These are phyloP conservation scores for Blastobotrys americana DNA, from an alignment of 805 yeast species.

Conservation along the genomic window DNA sequence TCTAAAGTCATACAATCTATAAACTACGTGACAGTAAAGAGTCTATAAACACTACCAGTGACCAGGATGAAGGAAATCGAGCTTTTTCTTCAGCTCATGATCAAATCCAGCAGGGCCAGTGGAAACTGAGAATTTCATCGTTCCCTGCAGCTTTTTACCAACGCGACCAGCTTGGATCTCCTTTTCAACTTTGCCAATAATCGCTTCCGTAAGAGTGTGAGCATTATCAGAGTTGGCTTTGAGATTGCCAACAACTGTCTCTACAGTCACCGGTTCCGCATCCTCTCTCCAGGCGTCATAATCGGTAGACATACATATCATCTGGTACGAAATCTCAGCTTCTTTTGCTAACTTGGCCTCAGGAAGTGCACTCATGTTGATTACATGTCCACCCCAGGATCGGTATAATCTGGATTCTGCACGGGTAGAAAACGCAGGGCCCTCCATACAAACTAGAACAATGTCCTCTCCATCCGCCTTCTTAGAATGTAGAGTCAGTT, in stretches of 20 bases:
- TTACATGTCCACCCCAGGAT: slow-evolving; percentile 88
- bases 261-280: slow-evolving; percentile 97
- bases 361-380: slow-evolving; percentile 96
- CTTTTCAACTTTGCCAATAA: slow-evolving; percentile 60
- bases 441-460: slow-evolving; percentile 95
- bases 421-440: slow-evolving; percentile 95
- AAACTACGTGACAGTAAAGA: no score
- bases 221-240: slow-evolving; percentile 86
- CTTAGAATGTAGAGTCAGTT: slow-evolving; percentile 58
- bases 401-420: slow-evolving; percentile 88
- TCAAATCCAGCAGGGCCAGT: slow-evolving; percentile 70
- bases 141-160: slow-evolving; percentile 65
- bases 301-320: slow-evolving; percentile 98
- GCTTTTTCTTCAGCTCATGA: slow-evolving; percentile 62
- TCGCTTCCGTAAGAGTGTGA: slow-evolving; percentile 59
- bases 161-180: slow-evolving; percentile 48
- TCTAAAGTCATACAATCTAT: no score
- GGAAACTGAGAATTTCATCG: slow-evolving; percentile 74
- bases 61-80: slow-evolving; percentile 86
- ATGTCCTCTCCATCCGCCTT: slow-evolving; percentile 62
- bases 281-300: slow-evolving; percentile 97
- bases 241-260: slow-evolving; percentile 86
- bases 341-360: slow-evolving; percentile 96
- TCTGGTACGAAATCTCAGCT: slow-evolving; percentile 94
- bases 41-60: slow-evolving; percentile 54